Conservation (phyloP, 768 basidiomycete genomes). For the Termitomyces sp. region DNA sequence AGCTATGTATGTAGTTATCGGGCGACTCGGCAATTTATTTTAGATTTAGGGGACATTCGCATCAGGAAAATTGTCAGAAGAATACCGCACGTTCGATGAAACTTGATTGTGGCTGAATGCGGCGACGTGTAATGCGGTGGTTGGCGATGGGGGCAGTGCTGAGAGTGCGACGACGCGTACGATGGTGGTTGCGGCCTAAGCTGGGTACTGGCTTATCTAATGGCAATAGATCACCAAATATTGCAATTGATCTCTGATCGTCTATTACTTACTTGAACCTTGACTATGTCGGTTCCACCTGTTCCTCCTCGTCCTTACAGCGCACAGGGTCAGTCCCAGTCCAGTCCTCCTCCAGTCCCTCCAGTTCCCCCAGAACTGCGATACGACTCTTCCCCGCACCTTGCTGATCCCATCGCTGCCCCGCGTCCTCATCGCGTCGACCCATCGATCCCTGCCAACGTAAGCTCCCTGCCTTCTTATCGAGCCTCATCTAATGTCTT, state of each 20-base stretch:
- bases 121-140: not conserved
- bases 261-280: not conserved
- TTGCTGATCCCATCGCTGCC: slow-evolving; percentile 54
- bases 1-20: too few relatives aligned
- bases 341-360: slow-evolving; percentile 23
- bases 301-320: slow-evolving; percentile 27
- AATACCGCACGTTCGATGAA: not conserved
- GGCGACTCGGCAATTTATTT: too few relatives aligned
- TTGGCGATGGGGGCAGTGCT: not conserved
- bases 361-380: slow-evolving; percentile 25
- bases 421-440: slow-evolving; percentile 64
- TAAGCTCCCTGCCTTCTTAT: slow-evolving; percentile 29
- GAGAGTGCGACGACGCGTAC: too few relatives aligned
- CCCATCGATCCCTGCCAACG: slow-evolving; percentile 58
- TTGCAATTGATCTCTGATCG: not conserved
- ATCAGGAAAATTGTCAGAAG: not conserved
- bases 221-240: not conserved
- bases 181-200: not conserved
- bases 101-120: not conserved
- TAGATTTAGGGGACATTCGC: not conserved
- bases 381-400: slow-evolving; percentile 45
- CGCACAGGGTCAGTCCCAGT: slow-evolving; percentile 8
- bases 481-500: slow-evolving; percentile 1
- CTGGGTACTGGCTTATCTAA: not conserved
- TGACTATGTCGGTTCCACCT: slow-evolving; percentile 20